Conservation (phyloP, 2,329 filamentous ascomycete species). For the Hymenoscyphus occultus region DNA sequence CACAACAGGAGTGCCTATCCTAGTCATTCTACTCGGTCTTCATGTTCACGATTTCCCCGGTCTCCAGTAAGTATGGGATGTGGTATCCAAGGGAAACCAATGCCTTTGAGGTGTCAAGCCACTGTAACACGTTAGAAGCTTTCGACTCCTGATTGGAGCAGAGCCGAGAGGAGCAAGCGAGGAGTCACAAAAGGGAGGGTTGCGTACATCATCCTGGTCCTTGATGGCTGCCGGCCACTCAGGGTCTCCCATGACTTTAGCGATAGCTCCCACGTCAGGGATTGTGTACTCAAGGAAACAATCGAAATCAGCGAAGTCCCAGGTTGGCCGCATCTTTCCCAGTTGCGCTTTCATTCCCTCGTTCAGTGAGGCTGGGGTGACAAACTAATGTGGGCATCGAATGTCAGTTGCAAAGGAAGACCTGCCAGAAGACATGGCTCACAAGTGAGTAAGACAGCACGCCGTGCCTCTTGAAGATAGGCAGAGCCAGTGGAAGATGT, state of each 20-base stretch:
- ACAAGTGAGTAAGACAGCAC: background rate
- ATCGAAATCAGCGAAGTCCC: background rate
- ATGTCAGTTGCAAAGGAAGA: background rate
- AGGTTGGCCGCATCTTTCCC: background rate
- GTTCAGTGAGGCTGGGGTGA: background rate
- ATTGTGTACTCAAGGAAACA: background rate
- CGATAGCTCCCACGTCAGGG: background rate
- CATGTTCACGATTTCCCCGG: background rate
- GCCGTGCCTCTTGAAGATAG: background rate
- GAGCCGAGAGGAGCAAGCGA: too few species aligned
- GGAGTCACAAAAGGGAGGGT: too few species aligned
- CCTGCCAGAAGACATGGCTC: too few species aligned
- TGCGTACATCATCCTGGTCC: background rate
- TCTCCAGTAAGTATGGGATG: background rate
- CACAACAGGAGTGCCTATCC: too few species aligned
- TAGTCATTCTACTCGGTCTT: background rate
- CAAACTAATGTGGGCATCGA: background rate
- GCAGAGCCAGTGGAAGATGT: background rate
- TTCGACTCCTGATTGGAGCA: too few species aligned
- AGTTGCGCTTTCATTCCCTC: background rate
- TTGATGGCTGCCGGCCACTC: background rate
- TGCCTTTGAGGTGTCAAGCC: background rate
- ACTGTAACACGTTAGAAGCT: too few species aligned
- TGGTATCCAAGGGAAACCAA: background rate
- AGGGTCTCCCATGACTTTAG: background rate